Conservation (phyloP, 1,139 yeast genomes). For the Scheffersomyces titani region DNA sequence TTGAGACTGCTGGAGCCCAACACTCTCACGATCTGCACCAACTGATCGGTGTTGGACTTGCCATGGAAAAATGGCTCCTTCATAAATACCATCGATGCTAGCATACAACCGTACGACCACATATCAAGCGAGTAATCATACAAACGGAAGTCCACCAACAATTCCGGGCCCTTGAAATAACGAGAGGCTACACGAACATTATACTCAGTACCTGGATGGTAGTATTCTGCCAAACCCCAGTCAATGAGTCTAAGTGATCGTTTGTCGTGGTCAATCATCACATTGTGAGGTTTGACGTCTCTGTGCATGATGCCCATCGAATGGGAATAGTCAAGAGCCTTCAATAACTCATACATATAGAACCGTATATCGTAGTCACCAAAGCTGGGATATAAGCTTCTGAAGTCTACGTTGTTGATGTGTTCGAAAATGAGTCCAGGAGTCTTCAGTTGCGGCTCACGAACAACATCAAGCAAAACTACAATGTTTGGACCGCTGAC, state of each 20-base stretch:
- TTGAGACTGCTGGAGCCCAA: slow-evolving; percentile 87
- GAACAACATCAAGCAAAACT: slow-evolving; percentile 78
- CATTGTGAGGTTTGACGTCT: slow-evolving; percentile 98
- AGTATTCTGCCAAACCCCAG: slow-evolving; percentile 99
- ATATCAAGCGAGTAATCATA: slow-evolving; percentile 94
- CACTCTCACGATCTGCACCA: slow-evolving; percentile 91
- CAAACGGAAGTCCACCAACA: slow-evolving; percentile 87
- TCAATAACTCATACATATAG: slow-evolving; percentile 85
- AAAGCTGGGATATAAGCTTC: slow-evolving; percentile 89
- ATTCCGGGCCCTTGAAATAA: slow-evolving; percentile 96
- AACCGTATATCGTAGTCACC: slow-evolving; percentile 79
- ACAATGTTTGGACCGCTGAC: slow-evolving; percentile 87
- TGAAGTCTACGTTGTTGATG: slow-evolving; percentile 86
- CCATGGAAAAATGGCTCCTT: slow-evolving; percentile 99
- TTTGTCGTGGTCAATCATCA: slow-evolving; percentile 90
- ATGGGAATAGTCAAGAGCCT: slow-evolving; percentile 91
- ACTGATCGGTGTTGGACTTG: slow-evolving; percentile 91
- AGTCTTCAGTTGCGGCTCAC: slow-evolving; percentile 88
- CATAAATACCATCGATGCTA: slow-evolving; percentile 94
- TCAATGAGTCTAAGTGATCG: slow-evolving; percentile 81
- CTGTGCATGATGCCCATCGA: slow-evolving; percentile 99
- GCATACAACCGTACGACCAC: slow-evolving; percentile 98
- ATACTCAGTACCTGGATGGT: slow-evolving; percentile 92
- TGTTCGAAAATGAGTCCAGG: slow-evolving; percentile 94
- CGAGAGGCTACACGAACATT: slow-evolving; percentile 98